phyloP scores from a whole-genome alignment of 1,139 yeast species.

The Taiozyma sp. region DNA sequence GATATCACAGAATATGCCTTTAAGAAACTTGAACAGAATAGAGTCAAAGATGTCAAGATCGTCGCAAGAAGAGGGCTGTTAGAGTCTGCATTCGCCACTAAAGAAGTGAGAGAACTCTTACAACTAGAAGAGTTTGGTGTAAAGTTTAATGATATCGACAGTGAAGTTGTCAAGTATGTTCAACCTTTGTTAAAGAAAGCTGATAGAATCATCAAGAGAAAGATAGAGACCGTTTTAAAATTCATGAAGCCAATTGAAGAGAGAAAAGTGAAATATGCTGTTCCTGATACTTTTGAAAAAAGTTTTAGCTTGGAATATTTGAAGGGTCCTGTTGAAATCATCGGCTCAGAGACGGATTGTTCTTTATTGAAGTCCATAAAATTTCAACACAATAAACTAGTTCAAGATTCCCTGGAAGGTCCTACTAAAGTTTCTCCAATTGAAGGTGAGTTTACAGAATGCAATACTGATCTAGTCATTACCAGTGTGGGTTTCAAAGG shows the following conservation, averaged over 20 bases:
- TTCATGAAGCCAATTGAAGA: conserved; percentile 34
- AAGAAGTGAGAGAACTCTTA: conserved; percentile 83
- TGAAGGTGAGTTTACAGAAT: conserved; percentile 2
- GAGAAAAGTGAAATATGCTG: conserved; percentile 23
- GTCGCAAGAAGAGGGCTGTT: conserved; percentile 83
- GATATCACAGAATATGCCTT: conserved; percentile 72
- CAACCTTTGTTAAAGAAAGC: conserved; percentile 36
- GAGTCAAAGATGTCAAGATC: conserved; percentile 59
- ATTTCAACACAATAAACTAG: conserved; percentile 44
- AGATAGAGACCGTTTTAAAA: conserved; percentile 59
- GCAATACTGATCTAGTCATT: conserved; percentile 59
- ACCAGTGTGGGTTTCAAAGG: conserved; percentile 86
- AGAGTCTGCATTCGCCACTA: conserved; percentile 87
- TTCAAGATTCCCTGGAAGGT: conserved; percentile 14
- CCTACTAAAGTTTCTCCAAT: conserved; percentile 37
- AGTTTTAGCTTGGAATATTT: conserved; percentile 70
- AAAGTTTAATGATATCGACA: conserved; percentile 49
- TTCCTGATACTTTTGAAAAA: conserved; percentile 29
- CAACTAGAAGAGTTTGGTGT: conserved; percentile 54
- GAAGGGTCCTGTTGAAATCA: conserved; percentile 59
- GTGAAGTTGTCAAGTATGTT: conserved; percentile 37
- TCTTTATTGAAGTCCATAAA: conserved; percentile 40
- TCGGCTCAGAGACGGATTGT: conserved; percentile 30
- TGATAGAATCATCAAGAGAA: conserved; percentile 66
- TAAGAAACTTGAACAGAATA: conserved; percentile 43